Evolutionary conservation across 306 rosid genomes (phyloP).

Genomic region (Rosa multiflora): DNA sequence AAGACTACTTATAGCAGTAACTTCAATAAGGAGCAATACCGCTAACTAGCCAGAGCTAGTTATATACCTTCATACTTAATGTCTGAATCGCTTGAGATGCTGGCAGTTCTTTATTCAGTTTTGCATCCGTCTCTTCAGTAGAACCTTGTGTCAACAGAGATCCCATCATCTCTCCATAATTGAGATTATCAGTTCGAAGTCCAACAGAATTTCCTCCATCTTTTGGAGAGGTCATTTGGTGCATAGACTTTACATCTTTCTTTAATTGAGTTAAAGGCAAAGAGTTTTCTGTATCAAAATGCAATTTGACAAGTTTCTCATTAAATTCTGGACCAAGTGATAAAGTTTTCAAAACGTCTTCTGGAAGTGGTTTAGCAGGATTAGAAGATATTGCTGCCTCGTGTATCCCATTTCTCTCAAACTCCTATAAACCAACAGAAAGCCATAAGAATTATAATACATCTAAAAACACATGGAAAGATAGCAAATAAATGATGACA

Average conservation of each 20-base stretch:
- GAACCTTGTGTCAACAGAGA: constrained; percentile 50
- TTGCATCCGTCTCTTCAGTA: constrained; percentile 34
- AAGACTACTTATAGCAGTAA: neutral
- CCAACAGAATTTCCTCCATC: constrained; percentile 29
- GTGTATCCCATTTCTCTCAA: constrained; percentile 56
- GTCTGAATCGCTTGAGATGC: constrained; percentile 36
- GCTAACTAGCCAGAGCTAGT: neutral
- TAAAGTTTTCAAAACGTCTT: constrained; percentile 63
- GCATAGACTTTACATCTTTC: constrained; percentile 42
- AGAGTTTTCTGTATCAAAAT: constrained; percentile 40
- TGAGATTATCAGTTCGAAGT: constrained; percentile 25
- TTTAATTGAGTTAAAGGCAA: constrained; percentile 36
- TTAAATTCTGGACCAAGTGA: constrained; percentile 53
- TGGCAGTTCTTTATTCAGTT: constrained; percentile 44
- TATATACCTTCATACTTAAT: constrained; percentile 44
- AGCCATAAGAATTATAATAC: constrained; percentile 2
- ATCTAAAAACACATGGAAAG: neutral
- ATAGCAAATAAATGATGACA: constrained; percentile 24
- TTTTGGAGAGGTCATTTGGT: constrained; percentile 22
- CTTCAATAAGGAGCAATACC: neutral
- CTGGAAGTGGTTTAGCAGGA: constrained; percentile 68
- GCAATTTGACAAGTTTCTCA: constrained; percentile 46
- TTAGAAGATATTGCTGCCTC: constrained; percentile 48
- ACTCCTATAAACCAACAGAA: constrained; percentile 40
- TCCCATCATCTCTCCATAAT: constrained; percentile 37